Evolutionary conservation across 1,284 basidiomycete genomes (phyloP).

Genomic region (Abortiporus biennis): DNA sequence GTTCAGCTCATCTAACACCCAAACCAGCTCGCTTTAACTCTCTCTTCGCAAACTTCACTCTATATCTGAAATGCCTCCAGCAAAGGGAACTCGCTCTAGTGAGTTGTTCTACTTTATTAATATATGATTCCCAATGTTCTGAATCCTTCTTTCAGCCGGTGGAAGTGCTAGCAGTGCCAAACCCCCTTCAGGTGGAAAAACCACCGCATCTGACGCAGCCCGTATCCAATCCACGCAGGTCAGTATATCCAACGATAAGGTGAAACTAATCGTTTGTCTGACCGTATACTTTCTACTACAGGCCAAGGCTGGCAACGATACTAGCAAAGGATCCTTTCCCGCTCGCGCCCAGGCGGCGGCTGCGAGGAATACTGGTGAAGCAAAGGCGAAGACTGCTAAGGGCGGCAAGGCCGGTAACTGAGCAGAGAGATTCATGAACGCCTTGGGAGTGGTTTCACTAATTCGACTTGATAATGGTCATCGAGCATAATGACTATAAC

Average conservation of each 20-base stretch:
- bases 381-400: conserved; percentile 14
- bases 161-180: no score
- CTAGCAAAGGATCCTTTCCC: conserved; percentile 24
- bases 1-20: not conserved
- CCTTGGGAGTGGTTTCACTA: no score
- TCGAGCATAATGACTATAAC: no score
- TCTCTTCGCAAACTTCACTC: not conserved
- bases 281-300: no score
- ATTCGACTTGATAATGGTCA: no score
- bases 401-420: conserved; percentile 17
- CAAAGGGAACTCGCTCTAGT: conserved; percentile 5
- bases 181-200: conserved; percentile 15
- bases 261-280: no score
- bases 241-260: conserved; percentile 3
- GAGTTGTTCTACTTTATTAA: not conserved
- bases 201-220: conserved; percentile 19
- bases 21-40: not conserved
- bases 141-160: conserved; percentile 9
- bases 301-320: conserved; percentile 26
- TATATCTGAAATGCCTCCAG: no score
- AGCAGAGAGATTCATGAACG: no score
- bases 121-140: not conserved
- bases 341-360: conserved; percentile 24
- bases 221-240: conserved; percentile 28
- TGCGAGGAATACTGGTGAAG: conserved; percentile 12